Evolutionary conservation across 192 early-diverging fungal species (phyloP), one percentile per base, ranked within the genome.

Genomic region (Podila horticola): DNA sequence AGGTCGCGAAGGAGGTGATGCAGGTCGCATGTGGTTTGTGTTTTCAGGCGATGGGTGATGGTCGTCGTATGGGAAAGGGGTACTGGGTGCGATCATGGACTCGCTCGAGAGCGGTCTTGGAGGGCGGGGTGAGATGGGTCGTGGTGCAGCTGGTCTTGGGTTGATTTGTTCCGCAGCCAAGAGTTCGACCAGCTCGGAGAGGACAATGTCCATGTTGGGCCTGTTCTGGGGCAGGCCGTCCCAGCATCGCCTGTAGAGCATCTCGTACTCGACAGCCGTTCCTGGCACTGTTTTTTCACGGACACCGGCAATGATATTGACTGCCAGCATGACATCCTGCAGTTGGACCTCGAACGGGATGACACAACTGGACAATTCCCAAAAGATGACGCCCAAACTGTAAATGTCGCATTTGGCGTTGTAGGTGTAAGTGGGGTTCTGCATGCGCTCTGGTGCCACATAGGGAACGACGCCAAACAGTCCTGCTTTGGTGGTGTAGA

Each of bases 391-490:
- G 5, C 84, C 84, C 7, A 85, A 58, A 64, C 73, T 73, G 57
- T 84, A 84, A 30, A 84, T 82, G 68, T 84, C 83, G 57, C 83
- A 84, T 62, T 75, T 70, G 45, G 77, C 83, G 38, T 84, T 74
- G 70, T 79, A 84, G 31, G 77, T 79, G 64, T 82, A 75, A 6
- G 75, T 75, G 15, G 83, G 74, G 63, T 81, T 82, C 48, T 82
- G 71, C 70, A 84, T 73, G n/a, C 83, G 67, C 66, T 84, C 83
- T 26, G 83, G 83, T 1, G 83, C 83, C 10, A 79, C 79, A 36
- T 84, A 84, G 55, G 83, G 77, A 13, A 84, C 79, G 28, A 84
- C 69, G 22, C 83, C 83, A 62, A 75, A 84, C 45, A 84, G 66
- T 67, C 71, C 69, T 31, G 77, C 77, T 52, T 81, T 81, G 33